phyloP scores from a whole-genome alignment of 106 monocot genomes.

The Amphibolis antarctica region DNA sequence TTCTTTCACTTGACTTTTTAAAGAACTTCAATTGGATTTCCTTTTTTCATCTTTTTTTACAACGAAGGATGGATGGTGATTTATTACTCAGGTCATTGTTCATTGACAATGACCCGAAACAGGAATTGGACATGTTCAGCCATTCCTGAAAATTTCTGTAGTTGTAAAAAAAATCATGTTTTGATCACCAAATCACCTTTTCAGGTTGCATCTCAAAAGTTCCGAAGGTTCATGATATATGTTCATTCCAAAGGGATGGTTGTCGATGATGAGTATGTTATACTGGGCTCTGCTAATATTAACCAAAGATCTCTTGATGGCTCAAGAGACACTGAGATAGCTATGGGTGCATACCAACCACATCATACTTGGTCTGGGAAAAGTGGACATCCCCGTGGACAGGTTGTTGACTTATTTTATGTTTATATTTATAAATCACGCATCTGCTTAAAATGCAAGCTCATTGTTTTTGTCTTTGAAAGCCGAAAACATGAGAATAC shows the following conservation, averaged over 20 bases:
- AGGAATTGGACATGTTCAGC: too few relatives aligned
- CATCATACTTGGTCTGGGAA: conserved; percentile 45
- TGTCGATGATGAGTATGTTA: conserved; percentile 80
- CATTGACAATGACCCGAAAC: too few relatives aligned
- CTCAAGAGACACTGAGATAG: conserved; percentile 74
- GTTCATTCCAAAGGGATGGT: conserved; percentile 90
- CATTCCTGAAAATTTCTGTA: too few relatives aligned
- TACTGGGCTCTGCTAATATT: conserved; percentile 80
- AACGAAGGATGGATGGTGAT: too few relatives aligned
- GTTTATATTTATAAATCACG: not conserved
- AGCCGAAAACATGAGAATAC: too few relatives aligned
- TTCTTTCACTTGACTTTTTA: too few relatives aligned
- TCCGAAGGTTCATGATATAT: conserved; percentile 79
- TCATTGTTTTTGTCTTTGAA: too few relatives aligned
- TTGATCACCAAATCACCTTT: not conserved
- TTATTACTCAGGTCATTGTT: too few relatives aligned
- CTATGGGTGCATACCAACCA: conserved; percentile 78
- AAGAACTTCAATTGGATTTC: too few relatives aligned
- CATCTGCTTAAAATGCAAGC: not conserved
- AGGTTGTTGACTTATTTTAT: conserved; percentile 26
- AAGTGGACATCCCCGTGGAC: conserved; percentile 47
- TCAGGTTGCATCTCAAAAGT: conserved; percentile 34
- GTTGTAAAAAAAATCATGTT: not conserved
- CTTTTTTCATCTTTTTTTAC: too few relatives aligned
- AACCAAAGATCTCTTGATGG: conserved; percentile 76